Evolutionary conservation across 1,139 yeast species (phyloP).

Genomic region (Lodderomyces beijingensis): DNA sequence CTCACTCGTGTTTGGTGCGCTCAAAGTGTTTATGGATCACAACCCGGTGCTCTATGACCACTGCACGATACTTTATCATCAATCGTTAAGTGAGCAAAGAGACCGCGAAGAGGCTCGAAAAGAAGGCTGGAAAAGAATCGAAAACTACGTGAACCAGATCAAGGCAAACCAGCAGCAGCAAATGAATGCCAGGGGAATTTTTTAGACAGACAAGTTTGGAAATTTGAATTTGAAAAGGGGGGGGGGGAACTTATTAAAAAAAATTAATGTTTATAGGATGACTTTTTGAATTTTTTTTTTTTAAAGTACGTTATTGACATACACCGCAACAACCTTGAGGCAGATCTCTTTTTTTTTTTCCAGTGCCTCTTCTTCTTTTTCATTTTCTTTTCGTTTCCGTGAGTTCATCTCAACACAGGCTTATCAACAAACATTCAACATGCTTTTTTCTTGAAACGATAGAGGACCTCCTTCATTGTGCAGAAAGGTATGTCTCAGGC

Average conservation of each 20-base stretch:
- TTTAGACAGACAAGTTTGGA: conserved; percentile 2
- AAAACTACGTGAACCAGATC: conserved; percentile 48
- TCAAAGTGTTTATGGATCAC: conserved; percentile 90
- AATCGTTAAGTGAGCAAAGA: conserved; percentile 62
- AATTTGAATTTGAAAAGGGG: background rate
- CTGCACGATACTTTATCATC: conserved; percentile 82
- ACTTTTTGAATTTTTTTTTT: too few species aligned
- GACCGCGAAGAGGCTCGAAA: conserved; percentile 58
- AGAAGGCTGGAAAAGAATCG: conserved; percentile 74
- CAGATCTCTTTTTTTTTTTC: too few species aligned
- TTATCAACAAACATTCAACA: too few species aligned
- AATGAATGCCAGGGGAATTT: conserved; percentile 6
- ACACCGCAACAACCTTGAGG: too few species aligned
- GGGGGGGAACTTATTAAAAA: background rate
- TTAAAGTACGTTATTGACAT: too few species aligned
- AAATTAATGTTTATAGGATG: too few species aligned
- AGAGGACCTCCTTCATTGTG: too few species aligned
- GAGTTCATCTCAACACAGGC: too few species aligned
- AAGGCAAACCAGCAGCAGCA: conserved; percentile 14
- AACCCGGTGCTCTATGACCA: conserved; percentile 89
- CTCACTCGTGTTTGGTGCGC: conserved; percentile 83
- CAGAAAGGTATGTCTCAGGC: too few species aligned
- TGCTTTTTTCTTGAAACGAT: too few species aligned
- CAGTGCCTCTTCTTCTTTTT: too few species aligned
- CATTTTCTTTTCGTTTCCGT: too few species aligned